Evolutionary conservation across 2,329 filamentous ascomycete genomes (phyloP).

Genomic region (Aspergillus japonicus): DNA sequence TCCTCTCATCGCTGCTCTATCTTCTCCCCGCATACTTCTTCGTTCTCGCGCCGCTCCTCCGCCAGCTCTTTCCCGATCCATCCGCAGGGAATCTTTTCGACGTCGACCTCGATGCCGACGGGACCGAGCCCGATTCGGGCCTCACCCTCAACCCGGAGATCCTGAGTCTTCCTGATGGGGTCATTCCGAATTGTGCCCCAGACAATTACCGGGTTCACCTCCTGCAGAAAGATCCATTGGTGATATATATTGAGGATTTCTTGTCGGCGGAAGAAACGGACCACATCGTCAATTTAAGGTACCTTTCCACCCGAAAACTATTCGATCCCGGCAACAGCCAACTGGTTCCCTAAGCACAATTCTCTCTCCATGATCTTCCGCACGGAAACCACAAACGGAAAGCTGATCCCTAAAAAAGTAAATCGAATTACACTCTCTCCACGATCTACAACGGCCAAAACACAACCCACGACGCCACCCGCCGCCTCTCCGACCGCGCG

Average conservation of each 20-base stretch:
- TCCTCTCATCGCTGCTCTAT: constrained; percentile 38
- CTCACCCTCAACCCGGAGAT: constrained; percentile 26
- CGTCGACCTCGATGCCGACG: constrained; percentile 5
- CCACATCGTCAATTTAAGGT: constrained; percentile 57
- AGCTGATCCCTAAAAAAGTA: constrained; percentile 17
- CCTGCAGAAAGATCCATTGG: constrained; percentile 53
- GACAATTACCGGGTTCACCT: constrained; percentile 46
- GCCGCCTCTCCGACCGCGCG: constrained; percentile 55
- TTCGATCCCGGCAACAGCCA: not conserved
- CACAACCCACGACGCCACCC: constrained; percentile 48
- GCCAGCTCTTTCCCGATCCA: constrained; percentile 24
- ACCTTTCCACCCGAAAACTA: not conserved
- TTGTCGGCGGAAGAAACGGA: constrained; percentile 49
- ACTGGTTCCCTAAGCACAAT: not conserved
- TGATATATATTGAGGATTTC: constrained; percentile 60
- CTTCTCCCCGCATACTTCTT: constrained; percentile 40
- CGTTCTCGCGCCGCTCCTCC: constrained; percentile 33
- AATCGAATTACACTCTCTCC: constrained; percentile 51
- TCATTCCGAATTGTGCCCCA: constrained; percentile 26
- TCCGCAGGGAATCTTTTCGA: constrained; percentile 7
- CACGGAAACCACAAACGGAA: not conserved
- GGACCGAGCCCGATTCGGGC: constrained; percentile 10
- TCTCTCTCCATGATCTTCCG: not conserved
- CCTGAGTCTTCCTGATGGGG: constrained; percentile 36
- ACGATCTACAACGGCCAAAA: constrained; percentile 54